Conservation (phyloP, 164 flowering plant species). For the Berberis vulgaris region DNA sequence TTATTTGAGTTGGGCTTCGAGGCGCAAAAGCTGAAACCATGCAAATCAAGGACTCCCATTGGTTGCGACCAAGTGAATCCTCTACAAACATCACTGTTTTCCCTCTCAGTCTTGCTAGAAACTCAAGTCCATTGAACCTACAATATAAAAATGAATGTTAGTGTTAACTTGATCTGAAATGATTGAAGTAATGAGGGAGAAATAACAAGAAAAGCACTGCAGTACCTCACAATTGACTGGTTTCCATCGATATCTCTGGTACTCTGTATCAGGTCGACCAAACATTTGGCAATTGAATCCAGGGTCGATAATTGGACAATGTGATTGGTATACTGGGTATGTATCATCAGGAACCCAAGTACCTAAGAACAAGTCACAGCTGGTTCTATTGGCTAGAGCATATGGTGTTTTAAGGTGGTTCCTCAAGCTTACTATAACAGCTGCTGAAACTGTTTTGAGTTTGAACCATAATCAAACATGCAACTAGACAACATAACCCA, state of each 20-base stretch:
- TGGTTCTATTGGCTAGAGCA: constrained; percentile 31
- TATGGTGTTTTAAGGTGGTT: constrained; percentile 28
- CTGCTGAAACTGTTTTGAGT: constrained; percentile 23
- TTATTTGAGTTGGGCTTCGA: constrained; percentile 34
- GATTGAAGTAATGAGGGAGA: no score
- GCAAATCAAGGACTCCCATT: constrained; percentile 85
- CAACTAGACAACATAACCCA: constrained; percentile 2
- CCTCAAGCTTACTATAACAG: constrained; percentile 29
- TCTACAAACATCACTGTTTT: constrained; percentile 79
- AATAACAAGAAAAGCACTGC: not conserved
- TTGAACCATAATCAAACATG: constrained; percentile 12
- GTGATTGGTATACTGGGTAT: constrained; percentile 42
- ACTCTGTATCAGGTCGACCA: constrained; percentile 77
- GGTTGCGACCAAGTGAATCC: constrained; percentile 72
- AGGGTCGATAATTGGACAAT: constrained; percentile 57
- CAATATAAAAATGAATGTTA: not conserved
- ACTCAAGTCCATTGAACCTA: constrained; percentile 61
- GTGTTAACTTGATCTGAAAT: no score
- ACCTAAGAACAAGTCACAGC: constrained; percentile 53
- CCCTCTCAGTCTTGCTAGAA: constrained; percentile 54
- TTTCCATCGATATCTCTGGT: constrained; percentile 60
- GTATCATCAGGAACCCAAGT: constrained; percentile 61
- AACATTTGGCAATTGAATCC: constrained; percentile 64
- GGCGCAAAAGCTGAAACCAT: constrained; percentile 45
- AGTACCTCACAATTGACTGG: constrained; percentile 68